Base-by-base conservation (phyloP, 73 alveolate species). In the Diophrys appendiculata region DNA sequence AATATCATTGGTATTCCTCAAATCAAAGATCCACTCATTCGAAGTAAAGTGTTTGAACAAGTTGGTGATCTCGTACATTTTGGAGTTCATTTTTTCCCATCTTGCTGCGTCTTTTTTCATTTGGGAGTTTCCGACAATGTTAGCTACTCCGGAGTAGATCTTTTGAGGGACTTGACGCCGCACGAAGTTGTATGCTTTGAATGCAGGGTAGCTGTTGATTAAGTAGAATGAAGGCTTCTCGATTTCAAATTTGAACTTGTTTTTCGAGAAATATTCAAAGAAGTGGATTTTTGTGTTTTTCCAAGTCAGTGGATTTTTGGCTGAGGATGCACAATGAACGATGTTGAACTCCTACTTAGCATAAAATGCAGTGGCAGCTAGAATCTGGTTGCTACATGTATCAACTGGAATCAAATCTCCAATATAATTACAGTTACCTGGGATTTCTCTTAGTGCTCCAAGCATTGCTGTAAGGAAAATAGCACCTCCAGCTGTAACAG, bases 371-470 rank as follows among this genome's bases (percentile, higher is more conserved):
- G 76, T 75, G 22, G 86, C 79, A 28, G 93, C 94, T 5, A 95
- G 35, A 29, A 95, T 80, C 68, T 76, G 73, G 73, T 93, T 87
- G 1, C 93, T 71, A 54, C 95, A 97, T 43, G 87, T 72, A 78
- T 95, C 99, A 18, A 92, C 98, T 31, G 99, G 99, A 43, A 95
- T 88, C 68, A 82, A 79, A 79, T 95, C 99, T 53, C 97, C 94
- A 52, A 95, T 91, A 23, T 35, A 30, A 27, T 88, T 83, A 26
- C 28, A 81, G 71, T 90, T 83, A 0, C 96, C 97, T 52, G 81
- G 83, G 18, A 91, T 31, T 28, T 88, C 91, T 71, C 90, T 90
- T 22, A 95, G 81, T 24, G 91, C 65, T 18, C 99, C 99, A 33
- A 95, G 81, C 26, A 96, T 96, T 14, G 88, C 88, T 30, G 88